These are phyloP conservation scores for Globisporangium sylvaticum DNA, from an alignment of 352 stramenopile genomes.

Conservation along the genomic window DNA sequence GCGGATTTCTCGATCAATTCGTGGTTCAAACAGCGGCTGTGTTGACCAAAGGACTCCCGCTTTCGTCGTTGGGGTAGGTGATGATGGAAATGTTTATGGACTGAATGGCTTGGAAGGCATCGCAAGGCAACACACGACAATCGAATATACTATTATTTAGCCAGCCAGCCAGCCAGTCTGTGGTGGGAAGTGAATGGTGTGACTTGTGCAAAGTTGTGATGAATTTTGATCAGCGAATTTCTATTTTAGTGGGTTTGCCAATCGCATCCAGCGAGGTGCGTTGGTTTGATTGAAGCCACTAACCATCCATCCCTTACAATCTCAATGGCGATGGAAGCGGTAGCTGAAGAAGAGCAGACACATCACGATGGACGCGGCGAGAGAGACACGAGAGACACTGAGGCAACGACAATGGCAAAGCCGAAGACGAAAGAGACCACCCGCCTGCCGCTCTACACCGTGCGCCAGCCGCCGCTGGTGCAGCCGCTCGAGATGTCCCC, in stretches of 20 bases:
- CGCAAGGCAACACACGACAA: background rate
- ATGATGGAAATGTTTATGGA: background rate
- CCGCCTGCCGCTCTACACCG: constrained; percentile 37
- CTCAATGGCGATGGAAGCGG: background rate
- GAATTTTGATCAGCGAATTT: background rate
- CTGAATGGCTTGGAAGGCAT: background rate
- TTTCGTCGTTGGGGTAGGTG: background rate
- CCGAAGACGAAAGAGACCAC: background rate
- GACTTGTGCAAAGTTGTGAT: background rate
- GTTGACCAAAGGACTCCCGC: background rate
- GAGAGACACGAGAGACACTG: background rate
- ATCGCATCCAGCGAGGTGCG: background rate
- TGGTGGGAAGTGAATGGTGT: background rate
- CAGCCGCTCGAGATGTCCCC: constrained; percentile 38
- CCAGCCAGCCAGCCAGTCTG: background rate
- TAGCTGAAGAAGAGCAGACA: background rate
- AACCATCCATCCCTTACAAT: background rate
- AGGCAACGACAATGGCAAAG: constrained; percentile 6
- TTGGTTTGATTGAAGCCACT: background rate
- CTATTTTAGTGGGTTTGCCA: background rate
- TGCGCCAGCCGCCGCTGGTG: constrained; percentile 46
- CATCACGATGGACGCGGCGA: background rate
- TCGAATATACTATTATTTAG: background rate
- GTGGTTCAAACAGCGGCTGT: constrained; percentile 32
- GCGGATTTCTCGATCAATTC: constrained; percentile 32